Conservation (phyloP, 768 basidiomycete species). For the Psilocybe cyanescens region DNA sequence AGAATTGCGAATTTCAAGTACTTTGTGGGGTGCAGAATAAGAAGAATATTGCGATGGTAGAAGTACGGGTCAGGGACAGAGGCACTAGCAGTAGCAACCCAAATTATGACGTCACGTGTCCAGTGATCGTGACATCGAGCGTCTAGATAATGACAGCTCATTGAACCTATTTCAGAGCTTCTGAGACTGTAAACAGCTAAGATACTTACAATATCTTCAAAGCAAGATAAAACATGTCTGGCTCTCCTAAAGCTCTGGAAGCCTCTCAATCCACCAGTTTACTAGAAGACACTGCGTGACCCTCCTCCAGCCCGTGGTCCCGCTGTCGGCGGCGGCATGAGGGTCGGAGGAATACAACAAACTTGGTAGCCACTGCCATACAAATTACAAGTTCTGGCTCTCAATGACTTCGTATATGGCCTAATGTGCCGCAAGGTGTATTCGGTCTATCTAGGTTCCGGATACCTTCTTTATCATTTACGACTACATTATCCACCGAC, state of each 20-base stretch:
- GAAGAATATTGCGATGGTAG: background rate
- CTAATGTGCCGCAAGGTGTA: background rate
- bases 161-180: too few species aligned
- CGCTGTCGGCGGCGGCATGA: too few species aligned
- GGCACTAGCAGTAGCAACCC: background rate
- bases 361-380: background rate
- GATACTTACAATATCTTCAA: too few species aligned
- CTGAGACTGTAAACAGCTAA: too few species aligned
- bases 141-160: background rate
- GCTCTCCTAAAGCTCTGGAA: too few species aligned
- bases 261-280: too few species aligned
- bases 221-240: too few species aligned
- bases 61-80: background rate
- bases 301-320: too few species aligned
- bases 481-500: background rate
- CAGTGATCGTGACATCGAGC: background rate
- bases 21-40: background rate
- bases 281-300: too few species aligned
- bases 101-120: conserved; percentile 25
- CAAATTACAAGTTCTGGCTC: background rate
- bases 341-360: background rate
- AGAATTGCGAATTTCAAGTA: background rate
- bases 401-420: background rate
- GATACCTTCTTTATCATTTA: background rate
- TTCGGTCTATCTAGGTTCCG: background rate